A percentile compares a stretch with the other conserved stretches of the same genome.
These are phyloP conservation scores for Lachnellula arida DNA, from an alignment of 2,329 filamentous ascomycete species.

Conservation along the genomic window DNA sequence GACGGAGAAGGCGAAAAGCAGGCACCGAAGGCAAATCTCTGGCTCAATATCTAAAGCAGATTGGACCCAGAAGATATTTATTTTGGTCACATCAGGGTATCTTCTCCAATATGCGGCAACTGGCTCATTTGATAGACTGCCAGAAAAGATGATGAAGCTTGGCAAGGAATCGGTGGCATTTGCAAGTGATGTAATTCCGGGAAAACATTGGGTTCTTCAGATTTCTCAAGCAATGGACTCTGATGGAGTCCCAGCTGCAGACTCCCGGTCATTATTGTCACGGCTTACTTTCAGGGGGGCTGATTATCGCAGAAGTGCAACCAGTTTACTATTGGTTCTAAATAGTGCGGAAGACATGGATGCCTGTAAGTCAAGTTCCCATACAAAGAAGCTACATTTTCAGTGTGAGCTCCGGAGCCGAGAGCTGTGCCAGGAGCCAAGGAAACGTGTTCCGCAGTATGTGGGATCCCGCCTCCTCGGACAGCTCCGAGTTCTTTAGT, in stretches of 20 bases:
- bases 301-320: slow-evolving; percentile 50
- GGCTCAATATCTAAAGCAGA: slow-evolving; percentile 45
- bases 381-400: no score
- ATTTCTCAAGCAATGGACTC: slow-evolving; percentile 62
- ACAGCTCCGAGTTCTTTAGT: no score
- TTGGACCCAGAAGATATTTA: slow-evolving; percentile 67
- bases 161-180: slow-evolving; percentile 74
- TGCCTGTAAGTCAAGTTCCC: slow-evolving; percentile 40
- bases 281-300: slow-evolving; percentile 56
- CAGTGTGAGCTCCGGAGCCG: no score
- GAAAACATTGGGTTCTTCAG: slow-evolving; percentile 75
- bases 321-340: slow-evolving; percentile 68
- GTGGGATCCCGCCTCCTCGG: no score
- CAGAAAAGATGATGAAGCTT: slow-evolving; percentile 69
- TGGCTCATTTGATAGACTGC: slow-evolving; percentile 64
- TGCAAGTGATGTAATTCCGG: slow-evolving; percentile 74
- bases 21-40: slow-evolving; percentile 31
- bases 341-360: slow-evolving; percentile 72
- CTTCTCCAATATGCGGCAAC: slow-evolving; percentile 70
- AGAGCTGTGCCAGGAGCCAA: no score
- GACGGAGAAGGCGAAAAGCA: slow-evolving; percentile 42
- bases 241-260: slow-evolving; percentile 46
- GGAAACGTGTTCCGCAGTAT: no score
- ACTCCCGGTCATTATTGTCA: slow-evolving; percentile 59
- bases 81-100: slow-evolving; percentile 64